A percentile compares a stretch with the other conserved stretches of the same genome.
Evolutionary conservation across 805 yeast genomes (phyloP).

Genomic region (Lachancea mirantina): DNA sequence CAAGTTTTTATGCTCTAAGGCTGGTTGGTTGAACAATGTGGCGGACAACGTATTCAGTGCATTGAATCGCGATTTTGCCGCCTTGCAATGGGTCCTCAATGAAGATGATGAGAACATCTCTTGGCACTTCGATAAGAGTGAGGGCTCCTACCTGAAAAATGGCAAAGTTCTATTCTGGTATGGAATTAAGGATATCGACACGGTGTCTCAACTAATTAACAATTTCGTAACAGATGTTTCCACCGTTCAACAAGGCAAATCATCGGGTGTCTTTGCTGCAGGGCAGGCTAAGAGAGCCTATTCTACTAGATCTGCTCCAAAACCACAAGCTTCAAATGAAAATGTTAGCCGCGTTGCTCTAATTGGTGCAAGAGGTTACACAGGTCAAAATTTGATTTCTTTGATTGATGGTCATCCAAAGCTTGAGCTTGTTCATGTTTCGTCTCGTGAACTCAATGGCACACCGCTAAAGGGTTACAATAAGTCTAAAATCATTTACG

Average conservation of each 20-base stretch:
- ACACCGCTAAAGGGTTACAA: conserved; percentile 80
- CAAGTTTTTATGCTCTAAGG: conserved; percentile 77
- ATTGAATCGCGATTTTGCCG: conserved; percentile 61
- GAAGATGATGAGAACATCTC: conserved; percentile 87
- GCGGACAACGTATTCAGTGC: conserved; percentile 89
- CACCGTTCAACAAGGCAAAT: conserved; percentile 8
- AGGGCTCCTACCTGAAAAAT: conserved; percentile 85
- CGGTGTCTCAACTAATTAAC: conserved; percentile 56
- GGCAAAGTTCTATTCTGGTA: conserved; percentile 94
- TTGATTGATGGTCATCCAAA: conserved; percentile 83
- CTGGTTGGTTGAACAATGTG: conserved; percentile 96
- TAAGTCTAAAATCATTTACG: conserved; percentile 71
- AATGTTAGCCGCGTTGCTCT: conserved; percentile 71
- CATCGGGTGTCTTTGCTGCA: conserved; percentile 40
- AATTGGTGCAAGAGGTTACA: conserved; percentile 97
- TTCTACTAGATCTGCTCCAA: conserved; percentile 51
- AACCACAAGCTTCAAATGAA: conserved; percentile 54
- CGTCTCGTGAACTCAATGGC: conserved; percentile 91
- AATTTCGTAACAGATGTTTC: conserved; percentile 40
- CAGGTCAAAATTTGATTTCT: conserved; percentile 88
- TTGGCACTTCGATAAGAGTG: conserved; percentile 89
- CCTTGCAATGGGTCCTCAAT: conserved; percentile 80
- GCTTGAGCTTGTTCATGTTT: conserved; percentile 84
- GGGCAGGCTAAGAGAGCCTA: conserved; percentile 47
- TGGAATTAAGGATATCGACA: conserved; percentile 61